phyloP scores from a whole-genome alignment of 495 filamentous ascomycete genomes.

The Astrothelium subdiscretum region DNA sequence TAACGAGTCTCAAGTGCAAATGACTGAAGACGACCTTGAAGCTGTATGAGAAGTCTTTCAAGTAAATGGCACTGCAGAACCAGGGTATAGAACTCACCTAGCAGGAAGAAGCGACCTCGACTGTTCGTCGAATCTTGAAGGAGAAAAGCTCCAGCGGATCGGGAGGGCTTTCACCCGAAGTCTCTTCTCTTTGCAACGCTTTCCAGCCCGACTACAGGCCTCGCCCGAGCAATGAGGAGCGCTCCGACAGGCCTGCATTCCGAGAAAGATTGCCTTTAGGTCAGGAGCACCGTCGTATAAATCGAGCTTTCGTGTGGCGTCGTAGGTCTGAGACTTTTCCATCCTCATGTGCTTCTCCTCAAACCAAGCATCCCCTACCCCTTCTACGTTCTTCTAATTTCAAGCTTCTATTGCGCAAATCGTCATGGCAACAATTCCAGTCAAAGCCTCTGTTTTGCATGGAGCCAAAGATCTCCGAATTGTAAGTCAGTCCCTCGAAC shows the following conservation, averaged over 20 bases:
- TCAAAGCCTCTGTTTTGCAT: conserved; percentile 31
- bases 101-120: too few species aligned
- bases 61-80: too few species aligned
- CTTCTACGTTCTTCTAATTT: not conserved
- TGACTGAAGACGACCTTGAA: too few species aligned
- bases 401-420: not conserved
- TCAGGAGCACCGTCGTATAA: not conserved
- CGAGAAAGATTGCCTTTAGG: not conserved
- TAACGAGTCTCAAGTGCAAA: not conserved
- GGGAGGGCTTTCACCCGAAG: not conserved
- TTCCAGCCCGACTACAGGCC: not conserved
- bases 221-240: not conserved
- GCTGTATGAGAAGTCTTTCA: not conserved
- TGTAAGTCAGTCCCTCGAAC: conserved; percentile 13
- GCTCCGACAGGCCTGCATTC: not conserved
- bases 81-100: too few species aligned
- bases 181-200: not conserved
- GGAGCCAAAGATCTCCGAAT: conserved; percentile 31
- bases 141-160: not conserved
- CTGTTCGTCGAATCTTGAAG: not conserved
- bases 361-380: too few species aligned
- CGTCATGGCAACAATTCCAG: conserved; percentile 7
- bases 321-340: too few species aligned
- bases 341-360: too few species aligned
- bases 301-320: not conserved